Base-by-base conservation (phyloP, 306 rosid species). In the Luffa aegyptiaca region DNA sequence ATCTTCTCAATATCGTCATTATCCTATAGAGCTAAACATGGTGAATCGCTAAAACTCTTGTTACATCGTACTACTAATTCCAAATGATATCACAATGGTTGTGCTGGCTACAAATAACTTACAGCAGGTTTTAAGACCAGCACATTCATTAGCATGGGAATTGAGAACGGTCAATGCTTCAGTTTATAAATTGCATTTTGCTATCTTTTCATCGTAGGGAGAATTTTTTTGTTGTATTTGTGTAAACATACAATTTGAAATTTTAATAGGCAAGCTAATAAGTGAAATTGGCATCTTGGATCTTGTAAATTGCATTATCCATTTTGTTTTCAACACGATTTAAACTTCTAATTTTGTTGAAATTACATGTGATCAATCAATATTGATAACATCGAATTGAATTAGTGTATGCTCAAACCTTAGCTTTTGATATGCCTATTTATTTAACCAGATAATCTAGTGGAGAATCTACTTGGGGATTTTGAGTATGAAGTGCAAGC, bases 401-500 rank as follows among this genome's bases (percentile, higher is more conserved):
- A 48, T 58, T 26, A 3, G 11, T 46, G 42, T 46, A 46, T 31
- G 9, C 20, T 72, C 36, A 12, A 26, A 14, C 41, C 18, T 4
- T 12, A 26, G 14, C 21, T 72, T 31, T 79, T 33, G 42, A 66
- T 56, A 9, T 73, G 20, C 31, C 21, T 44, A 46, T 80, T 53
- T 61, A 44, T 63, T 80, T 62, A 78, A 85, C 79, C 91, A 94
- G 98, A 92, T 81, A 92, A 94, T 84, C 93, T 94, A 55, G 94
- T 91, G 88, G 98, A 94, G 91, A 92, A 94, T 86, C 90, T 94
- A 57, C 87, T 92, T 86, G 91, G 91, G 62, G 98, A 94, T 85
- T 94, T 92, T 84, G 98, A 94, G 86, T 94, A 89, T 82, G 98
- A 94, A 86, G 88, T 94, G 80, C 93, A 92, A 68, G 91, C 84